Conservation (phyloP, 2,329 filamentous ascomycete genomes). For the Fusarium sambucinum region DNA sequence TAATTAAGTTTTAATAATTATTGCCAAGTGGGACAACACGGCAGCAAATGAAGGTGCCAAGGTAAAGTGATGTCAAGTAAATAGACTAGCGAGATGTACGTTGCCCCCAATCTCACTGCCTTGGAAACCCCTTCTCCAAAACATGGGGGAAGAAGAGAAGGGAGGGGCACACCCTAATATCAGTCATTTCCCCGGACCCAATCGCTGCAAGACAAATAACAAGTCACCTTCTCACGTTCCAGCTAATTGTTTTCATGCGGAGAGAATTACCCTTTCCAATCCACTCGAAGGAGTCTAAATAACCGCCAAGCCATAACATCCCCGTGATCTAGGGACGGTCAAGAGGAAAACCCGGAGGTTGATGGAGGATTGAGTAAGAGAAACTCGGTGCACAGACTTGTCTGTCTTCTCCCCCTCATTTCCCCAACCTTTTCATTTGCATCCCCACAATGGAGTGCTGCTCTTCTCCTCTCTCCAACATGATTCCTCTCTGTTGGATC, state of each 20-base stretch:
- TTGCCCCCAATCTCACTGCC: constrained; percentile 10
- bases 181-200: constrained; percentile 29
- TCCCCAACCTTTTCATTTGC: constrained; percentile 23
- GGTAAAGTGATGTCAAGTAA: constrained; percentile 26
- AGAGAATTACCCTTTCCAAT: not conserved
- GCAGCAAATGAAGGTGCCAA: constrained; percentile 5
- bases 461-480: constrained; percentile 23
- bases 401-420: constrained; percentile 27
- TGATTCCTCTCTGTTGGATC: not conserved
- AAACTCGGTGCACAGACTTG: constrained; percentile 6
- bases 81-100: not conserved
- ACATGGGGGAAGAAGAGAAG: constrained; percentile 15
- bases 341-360: constrained; percentile 35
- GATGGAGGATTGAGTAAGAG: constrained; percentile 17
- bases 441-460: constrained; percentile 22
- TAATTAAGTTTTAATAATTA: no score
- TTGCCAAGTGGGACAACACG: constrained; percentile 1
- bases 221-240: not conserved
- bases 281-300: constrained; percentile 12
- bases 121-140: constrained; percentile 14
- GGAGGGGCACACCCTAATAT: constrained; percentile 9
- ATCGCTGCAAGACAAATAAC: not conserved
- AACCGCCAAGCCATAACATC: constrained; percentile 12
- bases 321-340: constrained; percentile 19
- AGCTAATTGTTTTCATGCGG: constrained; percentile 10